Percentiles rank a stretch among this genome's conserved stretches.
Conservation (phyloP, 768 basidiomycete species). For the Ephemerocybe angulata region DNA sequence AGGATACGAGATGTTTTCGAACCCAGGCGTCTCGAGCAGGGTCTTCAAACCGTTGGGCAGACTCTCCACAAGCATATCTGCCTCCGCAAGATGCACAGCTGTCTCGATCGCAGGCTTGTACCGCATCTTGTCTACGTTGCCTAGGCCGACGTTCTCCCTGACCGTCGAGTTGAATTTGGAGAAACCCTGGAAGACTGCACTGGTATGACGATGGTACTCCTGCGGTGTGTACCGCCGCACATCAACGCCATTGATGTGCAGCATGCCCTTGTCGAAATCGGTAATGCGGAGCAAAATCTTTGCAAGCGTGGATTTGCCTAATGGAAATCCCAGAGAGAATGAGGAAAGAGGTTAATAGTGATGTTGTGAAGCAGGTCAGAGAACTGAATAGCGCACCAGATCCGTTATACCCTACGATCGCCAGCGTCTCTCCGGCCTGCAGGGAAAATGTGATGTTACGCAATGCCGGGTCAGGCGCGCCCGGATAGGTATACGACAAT, state of each 20-base stretch:
- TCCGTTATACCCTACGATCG: constrained; percentile 83
- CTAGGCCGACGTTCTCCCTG: constrained; percentile 83
- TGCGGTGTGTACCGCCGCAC: constrained; percentile 59
- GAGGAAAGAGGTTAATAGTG: constrained; percentile 12
- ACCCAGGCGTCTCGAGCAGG: constrained; percentile 60
- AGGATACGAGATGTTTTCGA: constrained; percentile 49
- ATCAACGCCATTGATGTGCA: constrained; percentile 69
- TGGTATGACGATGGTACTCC: constrained; percentile 70
- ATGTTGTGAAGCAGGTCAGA: not conserved
- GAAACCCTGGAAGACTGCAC: constrained; percentile 86
- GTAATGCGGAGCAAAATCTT: constrained; percentile 76
- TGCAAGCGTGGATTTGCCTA: constrained; percentile 86
- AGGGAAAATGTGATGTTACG: constrained; percentile 67
- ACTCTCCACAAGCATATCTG: constrained; percentile 57
- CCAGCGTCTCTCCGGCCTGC: constrained; percentile 73
- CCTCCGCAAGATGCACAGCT: constrained; percentile 73
- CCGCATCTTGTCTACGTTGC: constrained; percentile 61
- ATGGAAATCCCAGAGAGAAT: constrained; percentile 10
- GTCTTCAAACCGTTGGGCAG: constrained; percentile 73
- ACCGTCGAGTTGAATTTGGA: constrained; percentile 75
- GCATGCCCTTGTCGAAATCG: constrained; percentile 67
- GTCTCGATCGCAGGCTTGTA: constrained; percentile 52
- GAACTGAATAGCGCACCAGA: constrained; percentile 51
- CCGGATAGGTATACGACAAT: constrained; percentile 76
- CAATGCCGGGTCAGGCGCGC: constrained; percentile 61